A percentile compares a stretch with the other conserved stretches of the same genome.
phyloP scores from a whole-genome alignment of 202 grass and related monocot species.

The Thinopyrum obtusiflorum region DNA sequence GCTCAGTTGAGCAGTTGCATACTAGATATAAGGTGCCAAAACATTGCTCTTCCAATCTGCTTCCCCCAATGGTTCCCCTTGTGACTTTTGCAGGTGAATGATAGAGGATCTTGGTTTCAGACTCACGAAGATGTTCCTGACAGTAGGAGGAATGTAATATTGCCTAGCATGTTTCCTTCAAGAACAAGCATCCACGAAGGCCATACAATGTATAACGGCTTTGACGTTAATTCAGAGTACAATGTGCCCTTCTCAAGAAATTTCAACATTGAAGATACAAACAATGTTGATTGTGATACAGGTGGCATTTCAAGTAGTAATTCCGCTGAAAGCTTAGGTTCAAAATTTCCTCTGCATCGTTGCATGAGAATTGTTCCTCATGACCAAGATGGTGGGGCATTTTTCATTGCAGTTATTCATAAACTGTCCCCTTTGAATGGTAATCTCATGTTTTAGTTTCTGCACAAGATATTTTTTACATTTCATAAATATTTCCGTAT shows the following conservation, averaged over 20 bases:
- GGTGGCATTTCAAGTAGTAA: slow-evolving; percentile 24
- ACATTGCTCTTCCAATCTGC: slow-evolving; percentile 18
- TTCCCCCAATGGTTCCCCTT: slow-evolving; percentile 19
- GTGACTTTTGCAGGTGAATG: slow-evolving; percentile 55
- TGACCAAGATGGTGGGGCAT: slow-evolving; percentile 88
- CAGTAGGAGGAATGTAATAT: slow-evolving; percentile 60
- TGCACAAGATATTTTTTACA: slow-evolving; percentile 1
- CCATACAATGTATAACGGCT: neutral
- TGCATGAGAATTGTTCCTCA: slow-evolving; percentile 97
- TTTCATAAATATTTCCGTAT: slow-evolving; percentile 15
- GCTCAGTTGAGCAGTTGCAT: slow-evolving; percentile 4
- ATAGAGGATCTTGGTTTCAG: slow-evolving; percentile 72
- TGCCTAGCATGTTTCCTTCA: slow-evolving; percentile 92
- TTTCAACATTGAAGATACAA: slow-evolving; percentile 12
- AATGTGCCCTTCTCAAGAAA: slow-evolving; percentile 19
- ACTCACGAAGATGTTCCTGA: slow-evolving; percentile 62
- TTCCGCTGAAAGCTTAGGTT: slow-evolving; percentile 32
- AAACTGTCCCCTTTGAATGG: slow-evolving; percentile 63
- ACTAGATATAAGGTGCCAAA: neutral
- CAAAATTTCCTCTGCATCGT: slow-evolving; percentile 56
- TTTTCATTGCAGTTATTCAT: slow-evolving; percentile 91
- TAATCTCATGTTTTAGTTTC: slow-evolving; percentile 33
- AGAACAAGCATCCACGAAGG: slow-evolving; percentile 40
- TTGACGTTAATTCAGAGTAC: slow-evolving; percentile 9
- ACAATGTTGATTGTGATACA: slow-evolving; percentile 18